Evolutionary conservation across 73 alveolate genomes (phyloP), one percentile per base, ranked within the genome.

Genomic region (Urostyla sp.): DNA sequence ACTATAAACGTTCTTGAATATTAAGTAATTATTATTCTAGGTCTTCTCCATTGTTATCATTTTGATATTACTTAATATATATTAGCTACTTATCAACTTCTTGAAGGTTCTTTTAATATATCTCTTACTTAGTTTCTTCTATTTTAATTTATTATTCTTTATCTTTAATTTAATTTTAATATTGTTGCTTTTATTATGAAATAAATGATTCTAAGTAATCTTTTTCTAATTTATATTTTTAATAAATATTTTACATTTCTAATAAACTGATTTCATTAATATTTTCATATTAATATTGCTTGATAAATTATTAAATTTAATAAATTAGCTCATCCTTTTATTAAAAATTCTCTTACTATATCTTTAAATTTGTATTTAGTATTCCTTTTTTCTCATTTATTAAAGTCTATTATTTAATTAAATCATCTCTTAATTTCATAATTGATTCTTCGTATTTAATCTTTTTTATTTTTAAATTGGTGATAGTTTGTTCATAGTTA

Each of bases 81-180:
- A 24, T 0, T 11, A 37, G 60, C 50, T 60, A 16, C 44, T 44
- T 26, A 21, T 77, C 67, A 13, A 57, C 66, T 5, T 55, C 78
- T 13, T 13, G 1, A 11, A 75, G 78, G 30, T 75, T 75, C 67
- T 75, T 75, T 4, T 40, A 26, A 56, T 56, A 57, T 10, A 75
- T 56, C 16, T 56, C 66, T 37, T 23, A 24, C 53, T 75, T 75
- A 6, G 87, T 56, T 13, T 55, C 66, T 27, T 54, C 80, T 20
- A 58, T 27, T 0, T 36, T 59, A 20, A 57, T 46, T n/a, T n/a
- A n/a, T n/a, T n/a, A n/a, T n/a, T n/a, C n/a, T n/a, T n/a, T n/a
- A n/a, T n/a, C n/a, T n/a, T 57, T 10, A 44, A 24, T 58, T 23
- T 7, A 31, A 7, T 57, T 72, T 24, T 40, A 4, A 15, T 1